These are phyloP conservation scores for Yamadazyma ubonensis DNA, from an alignment of 805 yeast species.

Conservation along the genomic window DNA sequence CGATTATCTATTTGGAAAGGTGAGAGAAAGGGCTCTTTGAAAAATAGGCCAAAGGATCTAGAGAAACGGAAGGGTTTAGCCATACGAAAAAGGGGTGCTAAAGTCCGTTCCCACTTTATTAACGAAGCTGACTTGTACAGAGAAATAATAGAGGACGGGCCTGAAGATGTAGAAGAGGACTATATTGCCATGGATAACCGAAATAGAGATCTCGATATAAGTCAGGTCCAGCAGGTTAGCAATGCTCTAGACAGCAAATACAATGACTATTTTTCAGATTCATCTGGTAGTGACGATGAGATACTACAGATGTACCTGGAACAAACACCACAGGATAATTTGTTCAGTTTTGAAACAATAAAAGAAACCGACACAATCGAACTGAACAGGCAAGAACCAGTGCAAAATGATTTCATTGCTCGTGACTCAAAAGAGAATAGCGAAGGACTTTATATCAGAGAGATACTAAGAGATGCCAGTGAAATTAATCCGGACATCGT, in stretches of 20 bases:
- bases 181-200: slow-evolving; percentile 4
- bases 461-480: slow-evolving; percentile 4
- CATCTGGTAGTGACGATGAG: slow-evolving; percentile 10
- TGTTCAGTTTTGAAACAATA: too few relatives aligned
- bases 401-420: neutral
- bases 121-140: slow-evolving; percentile 13
- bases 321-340: too few relatives aligned
- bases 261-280: slow-evolving; percentile 9
- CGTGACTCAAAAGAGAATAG: neutral
- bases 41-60: slow-evolving; percentile 12
- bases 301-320: too few relatives aligned
- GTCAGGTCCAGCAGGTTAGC: slow-evolving; percentile 7
- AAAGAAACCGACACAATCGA: neutral
- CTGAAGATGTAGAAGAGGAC: slow-evolving; percentile 4
- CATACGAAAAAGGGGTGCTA: slow-evolving; percentile 21
- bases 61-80: slow-evolving; percentile 38
- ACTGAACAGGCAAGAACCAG: too few relatives aligned
- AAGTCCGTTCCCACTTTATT: neutral
- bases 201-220: neutral
- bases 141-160: slow-evolving; percentile 10
- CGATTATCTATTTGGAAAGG: slow-evolving; percentile 26
- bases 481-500: slow-evolving; percentile 13
- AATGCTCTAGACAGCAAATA: slow-evolving; percentile 12
- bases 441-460: too few relatives aligned
- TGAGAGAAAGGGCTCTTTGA: slow-evolving; percentile 8